A percentile compares a stretch with the other conserved stretches of the same genome.
phyloP scores from a whole-genome alignment of 1,284 basidiomycete species.

The Cryptococcus amylolentus region DNA sequence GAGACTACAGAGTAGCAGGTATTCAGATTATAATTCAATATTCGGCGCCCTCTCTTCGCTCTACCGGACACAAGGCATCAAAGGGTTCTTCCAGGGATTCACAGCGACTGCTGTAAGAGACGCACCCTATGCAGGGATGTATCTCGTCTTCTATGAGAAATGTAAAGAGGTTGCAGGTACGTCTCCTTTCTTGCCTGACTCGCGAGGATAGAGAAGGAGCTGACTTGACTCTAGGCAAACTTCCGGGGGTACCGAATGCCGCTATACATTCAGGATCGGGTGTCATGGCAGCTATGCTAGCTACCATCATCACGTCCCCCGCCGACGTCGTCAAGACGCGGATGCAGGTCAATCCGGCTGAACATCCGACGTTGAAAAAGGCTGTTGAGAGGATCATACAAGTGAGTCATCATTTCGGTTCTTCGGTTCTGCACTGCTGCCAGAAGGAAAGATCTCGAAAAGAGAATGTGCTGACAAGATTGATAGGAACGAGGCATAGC shows the following conservation, averaged over 20 bases:
- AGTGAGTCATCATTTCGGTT: slow-evolving; percentile 52
- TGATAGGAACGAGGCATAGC: slow-evolving; percentile 65
- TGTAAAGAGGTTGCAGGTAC: slow-evolving; percentile 68
- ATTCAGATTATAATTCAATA: slow-evolving; percentile 65
- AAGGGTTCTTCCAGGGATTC: slow-evolving; percentile 83
- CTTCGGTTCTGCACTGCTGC: too few relatives aligned
- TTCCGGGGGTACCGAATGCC: slow-evolving; percentile 38
- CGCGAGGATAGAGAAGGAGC: slow-evolving; percentile 51
- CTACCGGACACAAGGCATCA: slow-evolving; percentile 63
- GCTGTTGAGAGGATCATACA: slow-evolving; percentile 66
- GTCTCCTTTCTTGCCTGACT: slow-evolving; percentile 20
- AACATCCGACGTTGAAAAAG: slow-evolving; percentile 63
- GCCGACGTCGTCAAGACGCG: slow-evolving; percentile 92
- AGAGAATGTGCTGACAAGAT: background rate
- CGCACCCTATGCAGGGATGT: slow-evolving; percentile 93
- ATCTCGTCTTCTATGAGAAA: slow-evolving; percentile 85
- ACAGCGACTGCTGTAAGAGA: slow-evolving; percentile 86
- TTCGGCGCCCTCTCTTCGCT: slow-evolving; percentile 62
- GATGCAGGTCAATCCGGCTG: slow-evolving; percentile 75
- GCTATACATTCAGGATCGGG: slow-evolving; percentile 47
- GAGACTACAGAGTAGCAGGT: slow-evolving; percentile 62
- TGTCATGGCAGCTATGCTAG: slow-evolving; percentile 75
- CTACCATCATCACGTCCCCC: slow-evolving; percentile 78
- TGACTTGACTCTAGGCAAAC: slow-evolving; percentile 35
- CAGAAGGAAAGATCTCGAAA: background rate